Conservation (phyloP, 176 grass and related monocot genomes). For the Metroxylon sagu region DNA sequence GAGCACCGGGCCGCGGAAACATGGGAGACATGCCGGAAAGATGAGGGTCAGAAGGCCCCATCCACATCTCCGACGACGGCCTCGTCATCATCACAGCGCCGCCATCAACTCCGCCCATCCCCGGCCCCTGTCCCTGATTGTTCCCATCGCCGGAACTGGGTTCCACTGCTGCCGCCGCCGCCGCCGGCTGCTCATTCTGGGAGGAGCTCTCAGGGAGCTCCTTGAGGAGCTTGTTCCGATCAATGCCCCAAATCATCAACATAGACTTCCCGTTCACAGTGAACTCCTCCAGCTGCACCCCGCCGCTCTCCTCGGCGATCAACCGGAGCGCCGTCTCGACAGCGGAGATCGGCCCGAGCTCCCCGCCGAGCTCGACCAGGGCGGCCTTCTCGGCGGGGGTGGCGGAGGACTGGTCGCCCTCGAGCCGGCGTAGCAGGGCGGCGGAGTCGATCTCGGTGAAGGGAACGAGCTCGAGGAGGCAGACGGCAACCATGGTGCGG, state of each 20-base stretch:
- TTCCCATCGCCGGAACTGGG: slow-evolving; percentile 2
- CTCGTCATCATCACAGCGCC: slow-evolving; percentile 33
- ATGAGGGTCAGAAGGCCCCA: slow-evolving; percentile 27
- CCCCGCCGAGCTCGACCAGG: slow-evolving; percentile 53
- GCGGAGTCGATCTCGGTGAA: slow-evolving; percentile 83
- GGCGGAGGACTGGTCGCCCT: slow-evolving; percentile 55
- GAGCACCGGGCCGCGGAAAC: slow-evolving; percentile 29
- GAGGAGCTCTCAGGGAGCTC: slow-evolving; percentile 69
- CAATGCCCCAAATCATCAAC: slow-evolving; percentile 88
- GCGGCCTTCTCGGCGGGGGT: slow-evolving; percentile 50
- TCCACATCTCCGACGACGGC: slow-evolving; percentile 60
- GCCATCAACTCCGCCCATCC: slow-evolving; percentile 24
- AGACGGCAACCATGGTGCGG: slow-evolving; percentile 82
- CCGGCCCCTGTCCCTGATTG: slow-evolving; percentile 13
- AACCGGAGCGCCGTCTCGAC: slow-evolving; percentile 64
- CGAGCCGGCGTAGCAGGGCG: slow-evolving; percentile 61
- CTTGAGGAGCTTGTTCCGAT: slow-evolving; percentile 91
- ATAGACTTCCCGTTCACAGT: slow-evolving; percentile 67
- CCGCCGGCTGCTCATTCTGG: slow-evolving; percentile 24
- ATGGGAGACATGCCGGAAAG: slow-evolving; percentile 51
- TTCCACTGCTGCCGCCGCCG: neutral
- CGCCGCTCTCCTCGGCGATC: slow-evolving; percentile 71
- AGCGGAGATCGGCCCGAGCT: slow-evolving; percentile 47
- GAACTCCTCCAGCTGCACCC: slow-evolving; percentile 76
- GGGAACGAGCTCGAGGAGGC: slow-evolving; percentile 73